phyloP scores from a whole-genome alignment of 768 basidiomycete genomes.

The Roridomyces roridus region DNA sequence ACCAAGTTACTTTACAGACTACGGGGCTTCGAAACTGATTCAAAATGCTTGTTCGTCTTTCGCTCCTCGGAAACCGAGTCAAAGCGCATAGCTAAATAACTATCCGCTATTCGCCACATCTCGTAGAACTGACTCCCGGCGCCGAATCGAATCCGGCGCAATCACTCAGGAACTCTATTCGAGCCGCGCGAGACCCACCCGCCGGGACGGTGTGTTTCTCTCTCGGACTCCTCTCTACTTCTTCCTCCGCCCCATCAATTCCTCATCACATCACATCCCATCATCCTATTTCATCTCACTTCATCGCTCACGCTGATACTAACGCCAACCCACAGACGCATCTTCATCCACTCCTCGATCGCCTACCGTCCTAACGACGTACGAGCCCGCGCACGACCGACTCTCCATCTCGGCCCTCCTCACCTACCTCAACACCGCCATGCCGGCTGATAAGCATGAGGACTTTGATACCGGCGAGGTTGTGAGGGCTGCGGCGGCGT shows the following conservation, averaged over 20 bases:
- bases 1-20: too few relatives aligned
- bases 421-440: conserved; percentile 76
- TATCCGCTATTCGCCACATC: too few relatives aligned
- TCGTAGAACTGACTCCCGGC: too few relatives aligned
- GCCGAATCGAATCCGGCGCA: too few relatives aligned
- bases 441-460: conserved; percentile 81
- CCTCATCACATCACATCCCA: too few relatives aligned
- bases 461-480: conserved; percentile 84
- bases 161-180: too few relatives aligned
- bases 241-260: conserved; percentile 6
- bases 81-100: too few relatives aligned
- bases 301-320: background rate
- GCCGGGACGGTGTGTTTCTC: conserved; percentile 64
- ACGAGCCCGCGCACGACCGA: conserved; percentile 63
- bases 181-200: too few relatives aligned
- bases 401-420: conserved; percentile 73
- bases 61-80: too few relatives aligned
- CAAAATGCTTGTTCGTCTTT: too few relatives aligned
- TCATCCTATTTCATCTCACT: conserved; percentile 7
- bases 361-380: conserved; percentile 70
- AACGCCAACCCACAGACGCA: conserved; percentile 44
- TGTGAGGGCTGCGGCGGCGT: conserved; percentile 43
- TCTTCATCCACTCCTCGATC: conserved; percentile 67
- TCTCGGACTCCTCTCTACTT: conserved; percentile 7
- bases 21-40: too few relatives aligned